Evolutionary conservation across 1,139 yeast genomes (phyloP), one percentile per base, ranked within the genome.

Genomic region (Geotrichum cucujoidarum): DNA sequence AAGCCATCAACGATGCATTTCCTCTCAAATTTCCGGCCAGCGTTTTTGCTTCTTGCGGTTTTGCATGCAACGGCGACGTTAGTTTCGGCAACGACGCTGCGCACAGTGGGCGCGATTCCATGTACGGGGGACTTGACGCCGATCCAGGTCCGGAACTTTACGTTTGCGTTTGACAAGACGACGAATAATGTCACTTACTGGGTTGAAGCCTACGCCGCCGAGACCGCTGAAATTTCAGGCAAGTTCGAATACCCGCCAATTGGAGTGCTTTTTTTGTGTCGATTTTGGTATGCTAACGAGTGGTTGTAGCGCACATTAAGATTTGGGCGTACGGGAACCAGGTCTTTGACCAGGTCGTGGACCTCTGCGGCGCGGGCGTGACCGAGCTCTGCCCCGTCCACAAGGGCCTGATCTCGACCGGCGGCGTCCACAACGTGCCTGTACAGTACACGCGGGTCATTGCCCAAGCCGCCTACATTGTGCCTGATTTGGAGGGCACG

Each of bases 401-500:
- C 2, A 47, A 51, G 5, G 65, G 64, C 5, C 41, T 47, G 11
- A 51, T 62, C 7, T 40, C 47, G 16, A 60, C 57, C 7, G 48
- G 50, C 2, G 67, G 66, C 2, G 53, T 49, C 16, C 61, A 64
- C 42, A 40, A 51, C 7, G 63, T 64, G 14, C 67, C 68, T 4
- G 43, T 45, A 14, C 45, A 57, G 16, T 64, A 61, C 45, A 58
- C 61, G 8, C 32, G 41, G 8, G 48, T 55, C 3, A 57, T 65
- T n/a, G 56, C 65, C 2, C 35, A 57, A 8, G 52, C 59, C 27
- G 68, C 65, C 3, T 64, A 59, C 53, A 50, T 49, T 10, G 55
- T 64, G 17, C 68, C 68, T 3, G 68, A 64, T 48, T 49, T 64
- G n/a, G 66, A 64, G 45, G 68, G 65, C 1, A 29, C 48, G 4